These are phyloP conservation scores for Sporisorium graminicola DNA, from an alignment of 1,284 basidiomycete species.

Conservation along the genomic window DNA sequence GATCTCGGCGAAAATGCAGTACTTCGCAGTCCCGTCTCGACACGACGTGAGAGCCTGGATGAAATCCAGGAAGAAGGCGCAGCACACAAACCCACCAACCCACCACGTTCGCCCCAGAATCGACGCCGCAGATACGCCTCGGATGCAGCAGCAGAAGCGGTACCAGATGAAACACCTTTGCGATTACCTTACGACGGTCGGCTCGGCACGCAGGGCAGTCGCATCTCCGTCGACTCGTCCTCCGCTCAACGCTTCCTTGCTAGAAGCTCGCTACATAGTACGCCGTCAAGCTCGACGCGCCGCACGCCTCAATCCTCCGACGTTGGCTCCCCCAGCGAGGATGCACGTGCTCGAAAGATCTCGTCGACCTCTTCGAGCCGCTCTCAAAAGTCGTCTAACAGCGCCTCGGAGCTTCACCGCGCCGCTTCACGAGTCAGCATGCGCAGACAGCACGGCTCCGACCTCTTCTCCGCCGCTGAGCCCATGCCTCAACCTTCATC, in stretches of 20 bases:
- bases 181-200: slow-evolving; percentile 35
- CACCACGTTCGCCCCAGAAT: slow-evolving; percentile 7
- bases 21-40: slow-evolving; percentile 15
- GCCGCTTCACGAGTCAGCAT: slow-evolving; percentile 55
- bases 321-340: slow-evolving; percentile 43
- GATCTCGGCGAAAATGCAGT: slow-evolving; percentile 1
- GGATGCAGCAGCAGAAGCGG: slow-evolving; percentile 45
- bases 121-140: slow-evolving; percentile 41
- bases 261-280: slow-evolving; percentile 33
- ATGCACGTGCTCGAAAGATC: slow-evolving; percentile 47
- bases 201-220: slow-evolving; percentile 35
- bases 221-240: slow-evolving; percentile 51
- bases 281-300: slow-evolving; percentile 31
- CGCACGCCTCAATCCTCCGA: slow-evolving; percentile 28
- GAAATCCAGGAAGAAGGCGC: slow-evolving; percentile 36
- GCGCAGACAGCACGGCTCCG: slow-evolving; percentile 46
- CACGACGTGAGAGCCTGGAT: slow-evolving; percentile 28
- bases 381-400: slow-evolving; percentile 56
- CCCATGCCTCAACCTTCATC: slow-evolving; percentile 11
- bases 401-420: slow-evolving; percentile 57
- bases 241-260: slow-evolving; percentile 46
- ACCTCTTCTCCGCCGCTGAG: slow-evolving; percentile 55
- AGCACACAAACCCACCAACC: neutral
- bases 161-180: slow-evolving; percentile 21
- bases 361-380: slow-evolving; percentile 51